Evolutionary conservation across 306 rosid genomes (phyloP).

Genomic region (Cotoneaster glaucophyllus): DNA sequence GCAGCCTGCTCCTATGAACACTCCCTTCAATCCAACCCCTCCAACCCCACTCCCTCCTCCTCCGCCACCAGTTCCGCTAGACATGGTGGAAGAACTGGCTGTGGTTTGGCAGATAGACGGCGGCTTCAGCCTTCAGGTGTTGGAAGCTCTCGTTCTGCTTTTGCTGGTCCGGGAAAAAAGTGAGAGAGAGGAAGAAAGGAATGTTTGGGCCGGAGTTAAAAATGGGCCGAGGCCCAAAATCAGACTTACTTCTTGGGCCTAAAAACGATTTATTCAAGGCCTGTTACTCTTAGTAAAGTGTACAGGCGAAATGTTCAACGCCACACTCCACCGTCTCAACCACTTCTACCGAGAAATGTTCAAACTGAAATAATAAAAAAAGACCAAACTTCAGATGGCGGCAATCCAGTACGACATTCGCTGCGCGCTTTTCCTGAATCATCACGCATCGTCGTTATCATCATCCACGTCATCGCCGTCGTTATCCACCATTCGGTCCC

Average conservation of each 20-base stretch:
- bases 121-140: background rate
- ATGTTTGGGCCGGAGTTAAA: background rate
- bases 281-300: background rate
- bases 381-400: conserved; percentile 27
- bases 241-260: background rate
- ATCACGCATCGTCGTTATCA: conserved; percentile 13
- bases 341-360: background rate
- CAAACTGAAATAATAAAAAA: background rate
- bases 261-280: background rate
- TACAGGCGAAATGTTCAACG: background rate
- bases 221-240: background rate
- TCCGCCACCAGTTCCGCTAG: background rate
- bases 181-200: background rate
- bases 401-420: conserved; percentile 54
- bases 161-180: background rate
- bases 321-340: background rate
- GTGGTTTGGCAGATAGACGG: conserved; percentile 2
- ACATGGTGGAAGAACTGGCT: background rate
- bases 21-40: conserved; percentile 50
- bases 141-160: background rate
- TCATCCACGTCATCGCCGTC: background rate
- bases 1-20: conserved; percentile 88
- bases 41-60: conserved; percentile 17
- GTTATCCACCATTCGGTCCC: conserved; percentile 35
- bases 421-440: conserved; percentile 25